A percentile compares a stretch with the other conserved stretches of the same genome.
These are phyloP conservation scores for Trichosanthes cucumerina DNA, from an alignment of 306 rosid species.

Conservation along the genomic window DNA sequence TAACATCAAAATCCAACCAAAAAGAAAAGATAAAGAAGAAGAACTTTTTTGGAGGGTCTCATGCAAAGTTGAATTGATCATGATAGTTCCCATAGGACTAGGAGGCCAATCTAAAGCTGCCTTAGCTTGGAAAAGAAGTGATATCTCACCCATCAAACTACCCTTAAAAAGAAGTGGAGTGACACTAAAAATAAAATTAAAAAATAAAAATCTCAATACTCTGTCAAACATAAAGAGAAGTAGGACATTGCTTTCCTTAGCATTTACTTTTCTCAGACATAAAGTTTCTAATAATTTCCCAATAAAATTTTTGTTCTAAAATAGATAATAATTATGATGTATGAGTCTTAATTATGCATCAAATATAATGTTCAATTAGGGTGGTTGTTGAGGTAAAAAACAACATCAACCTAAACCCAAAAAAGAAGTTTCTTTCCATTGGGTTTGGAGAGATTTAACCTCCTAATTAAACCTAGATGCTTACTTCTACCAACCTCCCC, in stretches of 20 bases:
- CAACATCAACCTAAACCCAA: not conserved
- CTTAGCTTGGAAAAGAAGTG: conserved; percentile 59
- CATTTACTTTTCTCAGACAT: conserved; percentile 53
- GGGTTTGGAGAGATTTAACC: not conserved
- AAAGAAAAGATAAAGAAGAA: not conserved
- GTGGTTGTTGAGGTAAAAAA: conserved; percentile 21
- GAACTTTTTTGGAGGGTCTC: not conserved
- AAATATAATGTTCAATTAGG: conserved; percentile 14
- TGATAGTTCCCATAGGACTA: not conserved
- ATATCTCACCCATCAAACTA: conserved; percentile 29
- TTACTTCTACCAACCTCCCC: not conserved
- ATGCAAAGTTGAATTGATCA: not conserved
- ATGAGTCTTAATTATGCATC: conserved; percentile 26
- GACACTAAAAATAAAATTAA: conserved; percentile 12
- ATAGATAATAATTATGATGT: conserved; percentile 9
- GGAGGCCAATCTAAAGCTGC: conserved; percentile 18
- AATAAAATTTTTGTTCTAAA: conserved; percentile 7
- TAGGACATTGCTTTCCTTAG: conserved; percentile 36
- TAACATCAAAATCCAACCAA: not conserved
- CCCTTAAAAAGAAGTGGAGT: conserved; percentile 30
- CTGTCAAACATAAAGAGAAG: not conserved
- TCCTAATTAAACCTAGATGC: not conserved
- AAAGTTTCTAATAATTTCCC: conserved; percentile 32
- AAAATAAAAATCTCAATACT: not conserved
- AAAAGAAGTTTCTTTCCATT: not conserved